These are phyloP conservation scores for Cordyceps tenuipes DNA, from an alignment of 2,329 filamentous ascomycete species.

Conservation along the genomic window DNA sequence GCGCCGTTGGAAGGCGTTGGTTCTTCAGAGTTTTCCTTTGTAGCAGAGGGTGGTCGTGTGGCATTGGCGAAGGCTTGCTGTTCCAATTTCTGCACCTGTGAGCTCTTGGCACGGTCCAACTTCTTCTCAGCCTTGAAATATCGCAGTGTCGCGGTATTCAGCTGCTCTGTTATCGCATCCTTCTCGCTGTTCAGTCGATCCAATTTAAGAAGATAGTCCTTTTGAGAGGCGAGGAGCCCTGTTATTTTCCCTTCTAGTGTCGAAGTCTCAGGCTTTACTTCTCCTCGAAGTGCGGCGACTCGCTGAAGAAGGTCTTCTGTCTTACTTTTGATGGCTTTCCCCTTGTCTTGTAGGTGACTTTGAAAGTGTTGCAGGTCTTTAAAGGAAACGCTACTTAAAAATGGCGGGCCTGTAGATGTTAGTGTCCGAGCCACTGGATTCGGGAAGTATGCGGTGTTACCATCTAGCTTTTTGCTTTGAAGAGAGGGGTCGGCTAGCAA, in stretches of 20 bases:
- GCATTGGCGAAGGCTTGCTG: conserved; percentile 73
- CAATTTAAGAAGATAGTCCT: conserved; percentile 67
- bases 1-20: conserved; percentile 44
- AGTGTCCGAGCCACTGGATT: neutral
- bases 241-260: conserved; percentile 69
- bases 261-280: conserved; percentile 57
- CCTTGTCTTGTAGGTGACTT: conserved; percentile 68
- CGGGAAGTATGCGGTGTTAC: conserved; percentile 20
- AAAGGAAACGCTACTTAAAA: conserved; percentile 52
- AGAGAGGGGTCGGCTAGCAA: conserved; percentile 45
- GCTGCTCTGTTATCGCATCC: conserved; percentile 72
- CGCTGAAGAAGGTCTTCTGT: conserved; percentile 60
- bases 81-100: conserved; percentile 85
- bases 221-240: conserved; percentile 69
- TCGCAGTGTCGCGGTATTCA: conserved; percentile 80
- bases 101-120: conserved; percentile 79
- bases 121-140: conserved; percentile 96
- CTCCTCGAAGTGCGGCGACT: conserved; percentile 42
- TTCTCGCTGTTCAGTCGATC: conserved; percentile 72
- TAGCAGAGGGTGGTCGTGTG: conserved; percentile 35
- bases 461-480: conserved; percentile 34
- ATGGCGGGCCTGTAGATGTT: conserved; percentile 37
- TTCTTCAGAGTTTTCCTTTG: conserved; percentile 37
- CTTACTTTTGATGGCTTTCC: conserved; percentile 65
- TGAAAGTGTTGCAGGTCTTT: conserved; percentile 66